Percentiles rank a stretch among this genome's conserved stretches.
phyloP scores from a whole-genome alignment of 116 monocot species.

The Posidonia oceanica region DNA sequence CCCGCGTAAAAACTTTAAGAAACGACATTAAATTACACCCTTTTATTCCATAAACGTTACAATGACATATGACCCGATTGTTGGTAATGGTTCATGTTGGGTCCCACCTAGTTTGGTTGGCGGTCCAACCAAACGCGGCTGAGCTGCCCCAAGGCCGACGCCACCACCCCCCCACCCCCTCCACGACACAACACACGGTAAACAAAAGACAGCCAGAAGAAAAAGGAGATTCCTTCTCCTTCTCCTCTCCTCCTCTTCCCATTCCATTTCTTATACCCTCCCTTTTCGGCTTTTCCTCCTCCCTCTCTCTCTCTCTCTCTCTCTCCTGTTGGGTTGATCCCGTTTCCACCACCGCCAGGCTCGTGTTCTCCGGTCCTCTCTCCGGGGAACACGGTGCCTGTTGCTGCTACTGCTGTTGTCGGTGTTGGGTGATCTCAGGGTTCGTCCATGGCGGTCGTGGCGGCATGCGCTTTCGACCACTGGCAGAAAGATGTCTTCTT shows the following conservation, averaged over 20 bases:
- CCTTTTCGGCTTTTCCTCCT: too few relatives aligned
- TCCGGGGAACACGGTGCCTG: background rate
- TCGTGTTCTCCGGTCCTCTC: constrained; percentile 3
- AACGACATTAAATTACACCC: too few relatives aligned
- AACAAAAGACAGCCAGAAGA: too few relatives aligned
- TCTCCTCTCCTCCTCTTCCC: background rate
- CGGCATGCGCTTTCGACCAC: constrained; percentile 29
- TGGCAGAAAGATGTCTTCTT: constrained; percentile 66
- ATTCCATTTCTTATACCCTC: too few relatives aligned
- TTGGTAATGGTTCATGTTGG: background rate
- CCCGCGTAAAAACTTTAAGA: too few relatives aligned
- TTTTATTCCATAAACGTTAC: too few relatives aligned
- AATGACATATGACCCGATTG: too few relatives aligned
- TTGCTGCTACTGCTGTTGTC: background rate
- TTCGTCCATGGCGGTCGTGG: constrained; percentile 16
- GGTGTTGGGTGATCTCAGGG: background rate
- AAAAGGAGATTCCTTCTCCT: background rate
- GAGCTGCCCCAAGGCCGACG: background rate
- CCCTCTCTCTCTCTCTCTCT: background rate
- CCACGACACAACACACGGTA: background rate
- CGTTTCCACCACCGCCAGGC: background rate
- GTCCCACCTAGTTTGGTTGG: background rate
- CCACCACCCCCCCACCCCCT: background rate
- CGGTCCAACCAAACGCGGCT: background rate
- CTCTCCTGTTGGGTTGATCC: background rate